These are phyloP conservation scores for Psilocybe cubensis DNA, from an alignment of 768 basidiomycete species.

Conservation along the genomic window DNA sequence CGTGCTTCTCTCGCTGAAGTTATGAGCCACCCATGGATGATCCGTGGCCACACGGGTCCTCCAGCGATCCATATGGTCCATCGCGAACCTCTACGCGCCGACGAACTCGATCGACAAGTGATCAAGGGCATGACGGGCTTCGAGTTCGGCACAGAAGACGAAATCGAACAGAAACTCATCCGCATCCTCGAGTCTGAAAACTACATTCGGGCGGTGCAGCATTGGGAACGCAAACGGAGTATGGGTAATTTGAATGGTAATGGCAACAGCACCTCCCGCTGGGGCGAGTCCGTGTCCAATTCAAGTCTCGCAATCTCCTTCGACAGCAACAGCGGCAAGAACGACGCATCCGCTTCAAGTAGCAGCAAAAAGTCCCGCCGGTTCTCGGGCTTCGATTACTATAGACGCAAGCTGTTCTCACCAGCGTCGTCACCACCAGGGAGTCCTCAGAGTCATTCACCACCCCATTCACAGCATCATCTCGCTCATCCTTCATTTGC, in stretches of 20 bases:
- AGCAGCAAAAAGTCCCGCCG: slow-evolving; percentile 77
- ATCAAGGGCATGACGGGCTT: slow-evolving; percentile 94
- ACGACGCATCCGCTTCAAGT: slow-evolving; percentile 35
- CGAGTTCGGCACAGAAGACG: slow-evolving; percentile 90
- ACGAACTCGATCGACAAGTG: slow-evolving; percentile 87
- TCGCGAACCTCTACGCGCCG: slow-evolving; percentile 85
- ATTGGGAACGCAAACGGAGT: slow-evolving; percentile 77
- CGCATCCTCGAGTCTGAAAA: slow-evolving; percentile 77
- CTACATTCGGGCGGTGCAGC: slow-evolving; percentile 72
- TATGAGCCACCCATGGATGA: slow-evolving; percentile 89
- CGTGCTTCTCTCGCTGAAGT: slow-evolving; percentile 88
- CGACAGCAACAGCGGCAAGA: slow-evolving; percentile 47
- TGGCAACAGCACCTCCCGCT: slow-evolving; percentile 40
- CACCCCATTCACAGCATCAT: slow-evolving; percentile 61
- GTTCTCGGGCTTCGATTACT: slow-evolving; percentile 97
- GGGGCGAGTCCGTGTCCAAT: slow-evolving; percentile 65
- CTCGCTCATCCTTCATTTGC: slow-evolving; percentile 49
- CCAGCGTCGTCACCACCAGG: slow-evolving; percentile 53
- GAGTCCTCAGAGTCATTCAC: slow-evolving; percentile 52
- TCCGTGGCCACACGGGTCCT: slow-evolving; percentile 79
- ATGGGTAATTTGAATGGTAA: slow-evolving; percentile 36
- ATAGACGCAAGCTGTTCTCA: slow-evolving; percentile 85
- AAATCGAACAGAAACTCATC: slow-evolving; percentile 76
- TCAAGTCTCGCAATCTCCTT: slow-evolving; percentile 74
- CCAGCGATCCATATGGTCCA: slow-evolving; percentile 86